Base-by-base conservation (phyloP, 2,329 filamentous ascomycete species). In the Emergomyces pasteurianus region DNA sequence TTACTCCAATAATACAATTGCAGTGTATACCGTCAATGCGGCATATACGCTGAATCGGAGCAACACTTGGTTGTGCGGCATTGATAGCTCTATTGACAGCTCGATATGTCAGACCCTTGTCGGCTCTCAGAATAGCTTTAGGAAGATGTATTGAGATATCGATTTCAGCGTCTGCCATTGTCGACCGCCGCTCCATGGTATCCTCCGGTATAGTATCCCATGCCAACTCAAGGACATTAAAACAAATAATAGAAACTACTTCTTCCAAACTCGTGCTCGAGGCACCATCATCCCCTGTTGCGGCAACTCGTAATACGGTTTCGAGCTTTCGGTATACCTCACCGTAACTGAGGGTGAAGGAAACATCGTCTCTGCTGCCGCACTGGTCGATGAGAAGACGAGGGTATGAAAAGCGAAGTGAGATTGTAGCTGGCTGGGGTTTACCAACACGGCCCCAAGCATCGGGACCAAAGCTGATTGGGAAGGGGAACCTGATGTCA, bases 1-100 rank as follows among this genome's bases (percentile, higher is more conserved):
- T 81, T n/a, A 81, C 78, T 1, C 79, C 79, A 61, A 81, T 72
- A 36, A 81, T 77, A 65, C 76, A 78, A 54, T 74, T 70, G 63
- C 75, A 76, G 28, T 75, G 70, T 56, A 80, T 74, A 1, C 73
- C 72, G 43, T 77, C 73, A 62, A 80, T 73, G 1, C 69, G 68
- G 61, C 76, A 75, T 61, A 74, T 72, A 60, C 76, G 71, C 55
- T 72, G 69, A 6, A 71, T 66, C 42, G 63, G 65, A 23, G 68
- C 66, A 40, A 65, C 66, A 34, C 63, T 71, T 67, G 8, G 50
- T 23, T 36, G n/a, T 36, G 14, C 26, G 9, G 18, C 50, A 16
- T 49, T 49, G 23, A 18, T 72, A 31, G 28, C 70, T 3, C 68
- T 66, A n/a, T 67, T 70, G 38, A 73, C 61, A 59, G 65, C 70